A percentile compares a stretch with the other conserved stretches of the same genome.
Evolutionary conservation across 495 filamentous ascomycete species (phyloP).

Genomic region (Aspergillus bridgeri): DNA sequence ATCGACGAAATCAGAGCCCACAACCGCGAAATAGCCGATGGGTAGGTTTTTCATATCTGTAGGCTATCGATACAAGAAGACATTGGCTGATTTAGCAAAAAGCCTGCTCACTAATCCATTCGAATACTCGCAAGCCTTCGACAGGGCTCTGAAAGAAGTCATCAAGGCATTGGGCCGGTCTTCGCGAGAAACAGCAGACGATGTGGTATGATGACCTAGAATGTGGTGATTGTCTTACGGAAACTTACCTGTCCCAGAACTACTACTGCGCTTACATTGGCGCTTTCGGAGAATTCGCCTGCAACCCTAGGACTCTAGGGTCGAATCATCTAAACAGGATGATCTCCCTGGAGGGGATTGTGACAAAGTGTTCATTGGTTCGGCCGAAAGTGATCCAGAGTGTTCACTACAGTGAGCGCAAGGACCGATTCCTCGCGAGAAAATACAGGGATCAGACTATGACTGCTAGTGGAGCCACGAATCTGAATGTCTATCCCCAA

Average conservation of each 20-base stretch:
- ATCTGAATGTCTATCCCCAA: conserved; percentile 86
- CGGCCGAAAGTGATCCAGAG: conserved; percentile 96
- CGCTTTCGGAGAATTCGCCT: conserved; percentile 90
- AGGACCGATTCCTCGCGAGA: conserved; percentile 75
- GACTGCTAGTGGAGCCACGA: conserved; percentile 82
- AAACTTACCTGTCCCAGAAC: conserved; percentile 39
- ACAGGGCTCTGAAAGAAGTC: conserved; percentile 82
- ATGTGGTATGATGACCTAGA: conserved; percentile 46
- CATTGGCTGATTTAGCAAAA: conserved; percentile 7
- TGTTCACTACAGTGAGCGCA: conserved; percentile 88
- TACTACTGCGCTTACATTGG: conserved; percentile 96
- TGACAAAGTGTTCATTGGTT: conserved; percentile 92
- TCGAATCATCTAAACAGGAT: conserved; percentile 89
- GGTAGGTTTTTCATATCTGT: conserved; percentile 36
- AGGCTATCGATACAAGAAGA: neutral
- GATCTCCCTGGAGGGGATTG: conserved; percentile 96
- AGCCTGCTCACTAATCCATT: conserved; percentile 80
- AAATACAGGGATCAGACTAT: conserved; percentile 96
- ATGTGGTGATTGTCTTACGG: neutral
- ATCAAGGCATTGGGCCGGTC: conserved; percentile 70
- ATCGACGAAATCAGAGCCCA: conserved; percentile 92
- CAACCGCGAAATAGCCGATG: conserved; percentile 84
- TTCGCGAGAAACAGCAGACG: conserved; percentile 54
- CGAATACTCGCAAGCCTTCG: conserved; percentile 82
- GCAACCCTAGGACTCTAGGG: conserved; percentile 89